Evolutionary conservation across 169 alveolate species (phyloP).

Genomic region (Plasmodium reichenowi): DNA sequence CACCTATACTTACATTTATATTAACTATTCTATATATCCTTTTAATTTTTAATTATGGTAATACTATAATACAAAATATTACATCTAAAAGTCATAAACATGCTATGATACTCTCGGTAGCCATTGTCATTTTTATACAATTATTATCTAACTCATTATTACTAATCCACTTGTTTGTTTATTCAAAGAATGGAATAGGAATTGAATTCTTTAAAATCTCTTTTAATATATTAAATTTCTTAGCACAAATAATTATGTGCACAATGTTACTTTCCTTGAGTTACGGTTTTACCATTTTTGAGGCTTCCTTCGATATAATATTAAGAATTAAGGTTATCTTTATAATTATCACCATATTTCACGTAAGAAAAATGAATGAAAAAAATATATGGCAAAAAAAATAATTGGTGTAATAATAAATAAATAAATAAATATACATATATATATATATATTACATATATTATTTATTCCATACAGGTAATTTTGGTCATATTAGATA

Average conservation of each 20-base stretch:
- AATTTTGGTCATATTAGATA: constrained; percentile 50
- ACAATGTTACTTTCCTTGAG: constrained; percentile 73
- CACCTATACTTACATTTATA: constrained; percentile 55
- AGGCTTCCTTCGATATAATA: constrained; percentile 27
- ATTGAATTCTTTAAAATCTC: constrained; percentile 55
- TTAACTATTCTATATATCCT: constrained; percentile 47
- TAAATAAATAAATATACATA: constrained; percentile 7
- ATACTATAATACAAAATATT: constrained; percentile 42
- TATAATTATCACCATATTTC: constrained; percentile 45
- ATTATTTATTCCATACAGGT: constrained; percentile 15
- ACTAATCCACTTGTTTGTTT: constrained; percentile 57
- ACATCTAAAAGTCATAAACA: constrained; percentile 43
- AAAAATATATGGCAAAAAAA: not conserved
- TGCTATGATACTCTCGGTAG: constrained; percentile 44
- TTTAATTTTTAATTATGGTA: constrained; percentile 55
- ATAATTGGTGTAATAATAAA: not conserved
- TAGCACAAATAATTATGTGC: constrained; percentile 68
- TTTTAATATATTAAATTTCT: constrained; percentile 56
- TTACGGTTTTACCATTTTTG: constrained; percentile 60
- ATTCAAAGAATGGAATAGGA: constrained; percentile 68
- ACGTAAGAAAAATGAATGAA: constrained; percentile 20
- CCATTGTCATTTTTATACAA: constrained; percentile 58
- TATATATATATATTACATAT: not conserved
- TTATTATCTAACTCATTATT: constrained; percentile 53
- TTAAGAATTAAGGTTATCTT: constrained; percentile 40